Percentiles rank a stretch among this genome's conserved stretches.
Conservation (phyloP, 352 stramenopile genomes). For the Globisporangium alternatum region DNA sequence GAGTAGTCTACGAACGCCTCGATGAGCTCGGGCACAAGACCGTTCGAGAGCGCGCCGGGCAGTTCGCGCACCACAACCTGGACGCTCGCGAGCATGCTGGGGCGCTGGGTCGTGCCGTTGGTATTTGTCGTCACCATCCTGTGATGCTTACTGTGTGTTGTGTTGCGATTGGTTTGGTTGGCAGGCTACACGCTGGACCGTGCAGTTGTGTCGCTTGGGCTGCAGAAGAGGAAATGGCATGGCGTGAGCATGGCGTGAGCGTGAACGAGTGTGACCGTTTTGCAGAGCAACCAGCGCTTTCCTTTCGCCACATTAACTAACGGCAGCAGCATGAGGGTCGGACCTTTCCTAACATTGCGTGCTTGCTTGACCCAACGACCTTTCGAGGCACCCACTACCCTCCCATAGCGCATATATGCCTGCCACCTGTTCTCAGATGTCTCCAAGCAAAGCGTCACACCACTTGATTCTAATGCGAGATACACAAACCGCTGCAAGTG, state of each 20-base stretch:
- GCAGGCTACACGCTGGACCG: no score
- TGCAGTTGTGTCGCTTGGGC: no score
- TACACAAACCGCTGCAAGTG: neutral
- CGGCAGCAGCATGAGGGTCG: no score
- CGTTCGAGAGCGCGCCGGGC: constrained; percentile 26
- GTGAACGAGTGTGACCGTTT: neutral
- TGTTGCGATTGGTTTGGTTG: neutral
- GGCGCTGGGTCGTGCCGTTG: neutral
- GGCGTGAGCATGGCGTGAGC: neutral
- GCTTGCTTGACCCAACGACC: neutral
- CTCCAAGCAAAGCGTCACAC: neutral
- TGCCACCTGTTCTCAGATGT: neutral
- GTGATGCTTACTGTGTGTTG: neutral
- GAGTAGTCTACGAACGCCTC: constrained; percentile 14
- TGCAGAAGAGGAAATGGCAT: neutral
- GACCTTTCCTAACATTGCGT: no score
- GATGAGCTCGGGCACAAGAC: constrained; percentile 26
- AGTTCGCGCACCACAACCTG: constrained; percentile 34
- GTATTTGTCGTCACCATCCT: neutral
- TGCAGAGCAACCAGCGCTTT: no score
- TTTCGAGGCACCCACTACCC: neutral
- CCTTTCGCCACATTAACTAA: no score
- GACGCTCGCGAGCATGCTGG: constrained; percentile 35
- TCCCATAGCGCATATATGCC: neutral
- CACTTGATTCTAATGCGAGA: neutral